phyloP scores from a whole-genome alignment of 139 green algal genomes.

The Chlorella sp. region DNA sequence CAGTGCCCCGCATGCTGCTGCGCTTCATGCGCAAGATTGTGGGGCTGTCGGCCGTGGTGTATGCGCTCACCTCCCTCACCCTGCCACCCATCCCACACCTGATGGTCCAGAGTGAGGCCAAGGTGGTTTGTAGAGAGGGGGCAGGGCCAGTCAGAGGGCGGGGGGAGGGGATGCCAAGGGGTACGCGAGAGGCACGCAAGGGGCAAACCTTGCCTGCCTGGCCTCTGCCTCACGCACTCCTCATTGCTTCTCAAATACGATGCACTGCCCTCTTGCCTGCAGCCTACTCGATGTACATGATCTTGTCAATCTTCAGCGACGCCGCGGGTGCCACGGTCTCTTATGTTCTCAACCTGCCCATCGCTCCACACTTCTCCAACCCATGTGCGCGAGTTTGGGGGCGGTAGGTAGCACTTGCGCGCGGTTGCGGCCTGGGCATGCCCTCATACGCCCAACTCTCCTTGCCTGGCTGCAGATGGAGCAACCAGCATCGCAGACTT shows the following conservation, averaged over 20 bases:
- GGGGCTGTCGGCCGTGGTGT: not conserved
- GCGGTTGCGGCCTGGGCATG: too few species aligned
- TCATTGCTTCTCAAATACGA: not conserved
- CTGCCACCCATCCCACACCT: not conserved
- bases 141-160: not conserved
- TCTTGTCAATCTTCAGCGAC: not conserved
- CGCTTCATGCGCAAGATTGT: not conserved
- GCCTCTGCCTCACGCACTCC: too few species aligned
- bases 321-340: not conserved
- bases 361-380: not conserved
- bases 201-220: too few species aligned
- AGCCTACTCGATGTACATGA: not conserved
- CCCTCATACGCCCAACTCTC: too few species aligned
- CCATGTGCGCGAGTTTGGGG: not conserved
- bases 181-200: too few species aligned
- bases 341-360: not conserved
- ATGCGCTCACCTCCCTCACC: not conserved
- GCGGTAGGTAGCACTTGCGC: too few species aligned
- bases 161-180: not conserved
- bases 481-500: not conserved
- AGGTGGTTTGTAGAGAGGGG: too few species aligned
- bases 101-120: not conserved
- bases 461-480: too few species aligned
- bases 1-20: not conserved
- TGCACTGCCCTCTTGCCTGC: not conserved